Evolutionary conservation across 495 filamentous ascomycete genomes (phyloP).

Genomic region (Podospora fimiseda): DNA sequence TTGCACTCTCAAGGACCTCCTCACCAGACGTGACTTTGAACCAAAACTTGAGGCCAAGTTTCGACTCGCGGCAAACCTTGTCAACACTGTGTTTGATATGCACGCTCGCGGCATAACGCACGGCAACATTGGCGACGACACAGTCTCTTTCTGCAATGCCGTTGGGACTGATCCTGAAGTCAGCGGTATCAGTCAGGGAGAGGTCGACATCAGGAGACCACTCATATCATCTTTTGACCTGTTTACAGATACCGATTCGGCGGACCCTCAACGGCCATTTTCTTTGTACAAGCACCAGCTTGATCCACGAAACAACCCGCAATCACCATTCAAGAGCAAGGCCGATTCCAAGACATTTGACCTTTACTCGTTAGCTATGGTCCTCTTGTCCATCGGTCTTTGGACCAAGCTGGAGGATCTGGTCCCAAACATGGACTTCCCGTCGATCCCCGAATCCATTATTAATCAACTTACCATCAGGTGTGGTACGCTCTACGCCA

Average conservation of each 20-base stretch:
- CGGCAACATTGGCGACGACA: slow-evolving; percentile 72
- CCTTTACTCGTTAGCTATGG: slow-evolving; percentile 75
- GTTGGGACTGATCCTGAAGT: slow-evolving; percentile 32
- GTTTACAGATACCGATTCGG: slow-evolving; percentile 59
- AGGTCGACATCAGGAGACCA: slow-evolving; percentile 64
- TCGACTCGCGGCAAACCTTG: slow-evolving; percentile 71
- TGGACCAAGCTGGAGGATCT: slow-evolving; percentile 73
- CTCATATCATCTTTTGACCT: slow-evolving; percentile 76
- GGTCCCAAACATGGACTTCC: slow-evolving; percentile 32
- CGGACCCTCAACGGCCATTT: slow-evolving; percentile 37
- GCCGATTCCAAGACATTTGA: slow-evolving; percentile 61
- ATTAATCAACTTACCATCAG: slow-evolving; percentile 60
- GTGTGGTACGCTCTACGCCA: slow-evolving; percentile 71
- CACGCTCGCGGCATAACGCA: slow-evolving; percentile 72
- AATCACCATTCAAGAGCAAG: slow-evolving; percentile 40
- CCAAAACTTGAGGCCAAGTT: slow-evolving; percentile 71
- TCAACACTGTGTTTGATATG: slow-evolving; percentile 67
- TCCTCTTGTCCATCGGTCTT: slow-evolving; percentile 79
- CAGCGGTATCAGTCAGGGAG: slow-evolving; percentile 33
- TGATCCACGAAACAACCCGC: slow-evolving; percentile 54
- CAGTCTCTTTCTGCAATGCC: slow-evolving; percentile 69
- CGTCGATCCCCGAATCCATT: slow-evolving; percentile 36
- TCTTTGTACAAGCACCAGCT: slow-evolving; percentile 69
- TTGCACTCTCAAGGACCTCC: slow-evolving; percentile 41
- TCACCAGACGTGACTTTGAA: slow-evolving; percentile 49